Percentiles rank a stretch among this genome's conserved stretches.
Evolutionary conservation across 2,329 filamentous ascomycete genomes (phyloP).

Genomic region (Hymenoscyphus infarciens): DNA sequence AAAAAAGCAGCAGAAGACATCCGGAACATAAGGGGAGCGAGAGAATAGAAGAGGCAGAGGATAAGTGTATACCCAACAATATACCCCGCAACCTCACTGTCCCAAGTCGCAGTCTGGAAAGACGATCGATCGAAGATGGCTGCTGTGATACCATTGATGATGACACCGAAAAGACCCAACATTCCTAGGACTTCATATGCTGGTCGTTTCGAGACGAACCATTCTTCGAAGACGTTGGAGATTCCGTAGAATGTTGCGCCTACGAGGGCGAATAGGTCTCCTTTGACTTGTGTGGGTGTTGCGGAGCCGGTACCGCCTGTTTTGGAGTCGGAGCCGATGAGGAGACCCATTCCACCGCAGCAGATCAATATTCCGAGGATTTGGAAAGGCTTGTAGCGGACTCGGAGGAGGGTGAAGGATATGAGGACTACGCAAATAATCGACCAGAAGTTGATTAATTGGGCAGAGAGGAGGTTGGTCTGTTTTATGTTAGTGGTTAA

Average conservation of each 20-base stretch:
- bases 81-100: slow-evolving; percentile 70
- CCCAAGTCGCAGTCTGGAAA: slow-evolving; percentile 64
- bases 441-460: slow-evolving; percentile 98
- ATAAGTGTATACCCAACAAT: slow-evolving; percentile 85
- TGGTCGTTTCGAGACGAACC: slow-evolving; percentile 80
- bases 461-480: slow-evolving; percentile 87
- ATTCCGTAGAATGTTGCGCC: slow-evolving; percentile 90
- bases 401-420: slow-evolving; percentile 76
- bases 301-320: slow-evolving; percentile 61
- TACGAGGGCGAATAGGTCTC: slow-evolving; percentile 85
- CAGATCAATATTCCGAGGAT: slow-evolving; percentile 83
- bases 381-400: slow-evolving; percentile 87
- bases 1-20: slow-evolving; percentile 92
- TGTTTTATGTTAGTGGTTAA: slow-evolving; percentile 40
- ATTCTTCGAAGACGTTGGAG: slow-evolving; percentile 90
- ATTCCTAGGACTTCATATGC: slow-evolving; percentile 93
- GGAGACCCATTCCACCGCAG: slow-evolving; percentile 82
- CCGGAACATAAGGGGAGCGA: slow-evolving; percentile 83
- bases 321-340: slow-evolving; percentile 85
- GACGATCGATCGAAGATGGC: slow-evolving; percentile 83
- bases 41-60: slow-evolving; percentile 79
- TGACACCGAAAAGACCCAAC: slow-evolving; percentile 79
- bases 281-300: slow-evolving; percentile 73
- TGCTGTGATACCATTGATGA: slow-evolving; percentile 89
- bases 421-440: slow-evolving; percentile 88